These are phyloP conservation scores for Thymus quinquecostatus DNA, from an alignment of 257 asterid genomes.

Conservation along the genomic window DNA sequence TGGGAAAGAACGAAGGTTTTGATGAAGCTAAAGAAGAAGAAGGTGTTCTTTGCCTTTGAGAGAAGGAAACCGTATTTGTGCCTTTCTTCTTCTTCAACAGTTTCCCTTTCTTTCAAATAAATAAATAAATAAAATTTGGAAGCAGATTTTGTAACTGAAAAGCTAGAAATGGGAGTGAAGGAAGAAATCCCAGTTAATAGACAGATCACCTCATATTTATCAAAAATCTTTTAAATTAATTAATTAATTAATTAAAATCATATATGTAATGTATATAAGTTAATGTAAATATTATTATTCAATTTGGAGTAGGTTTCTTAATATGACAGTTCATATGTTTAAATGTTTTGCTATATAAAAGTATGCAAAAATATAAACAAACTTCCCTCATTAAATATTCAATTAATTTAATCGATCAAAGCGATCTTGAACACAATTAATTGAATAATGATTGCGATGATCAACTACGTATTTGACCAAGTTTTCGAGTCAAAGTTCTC, in stretches of 20 bases:
- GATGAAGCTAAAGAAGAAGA: not conserved
- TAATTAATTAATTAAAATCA: conserved; percentile 16
- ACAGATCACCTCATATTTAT: conserved; percentile 44
- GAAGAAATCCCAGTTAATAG: conserved; percentile 36
- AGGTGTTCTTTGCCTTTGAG: conserved; percentile 49
- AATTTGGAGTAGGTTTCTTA: conserved; percentile 14
- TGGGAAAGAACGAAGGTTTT: not conserved
- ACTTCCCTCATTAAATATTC: not conserved
- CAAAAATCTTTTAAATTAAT: conserved; percentile 28
- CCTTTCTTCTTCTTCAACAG: conserved; percentile 62
- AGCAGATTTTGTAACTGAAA: conserved; percentile 50
- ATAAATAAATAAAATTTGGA: too few relatives aligned
- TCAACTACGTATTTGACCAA: not conserved
- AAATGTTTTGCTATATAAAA: not conserved
- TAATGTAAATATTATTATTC: too few relatives aligned
- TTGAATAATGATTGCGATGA: not conserved
- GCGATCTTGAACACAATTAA: not conserved
- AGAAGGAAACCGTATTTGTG: conserved; percentile 43
- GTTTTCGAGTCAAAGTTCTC: not conserved
- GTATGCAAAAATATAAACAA: not conserved
- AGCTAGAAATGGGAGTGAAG: conserved; percentile 15
- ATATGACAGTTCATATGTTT: conserved; percentile 35
- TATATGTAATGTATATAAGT: not conserved
- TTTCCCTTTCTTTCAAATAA: conserved; percentile 17
- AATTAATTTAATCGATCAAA: too few relatives aligned